Percentiles rank a stretch among this genome's conserved stretches.
These are phyloP conservation scores for Rehmannia glutinosa DNA, from an alignment of 257 asterid species.

Conservation along the genomic window DNA sequence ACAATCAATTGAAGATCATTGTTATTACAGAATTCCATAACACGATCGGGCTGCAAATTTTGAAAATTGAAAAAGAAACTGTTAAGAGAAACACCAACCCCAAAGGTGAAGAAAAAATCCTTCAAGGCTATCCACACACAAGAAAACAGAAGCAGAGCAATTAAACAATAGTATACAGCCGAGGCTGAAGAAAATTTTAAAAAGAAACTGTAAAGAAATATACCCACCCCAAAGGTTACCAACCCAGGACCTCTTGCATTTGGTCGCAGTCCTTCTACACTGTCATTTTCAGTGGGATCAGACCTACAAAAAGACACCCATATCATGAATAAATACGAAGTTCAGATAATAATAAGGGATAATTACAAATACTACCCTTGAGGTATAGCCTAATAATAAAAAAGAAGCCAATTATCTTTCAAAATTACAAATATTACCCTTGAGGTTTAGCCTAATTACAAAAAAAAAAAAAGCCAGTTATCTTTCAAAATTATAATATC, in stretches of 20 bases:
- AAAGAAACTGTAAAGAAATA: slow-evolving; percentile 5
- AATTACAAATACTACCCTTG: too few species aligned
- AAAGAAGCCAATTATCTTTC: too few species aligned
- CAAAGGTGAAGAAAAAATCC: too few species aligned
- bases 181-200: background rate
- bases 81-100: too few species aligned
- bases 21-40: slow-evolving; percentile 95
- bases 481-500: too few species aligned
- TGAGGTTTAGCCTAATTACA: too few species aligned
- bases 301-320: slow-evolving; percentile 60
- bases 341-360: slow-evolving; percentile 2
- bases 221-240: slow-evolving; percentile 97
- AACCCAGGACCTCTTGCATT: slow-evolving; percentile 99
- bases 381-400: too few species aligned
- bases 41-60: slow-evolving; percentile 97
- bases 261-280: slow-evolving; percentile 97
- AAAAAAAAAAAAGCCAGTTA: too few species aligned
- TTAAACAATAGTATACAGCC: background rate
- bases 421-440: too few species aligned
- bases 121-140: too few species aligned
- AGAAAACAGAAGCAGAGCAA: too few species aligned
- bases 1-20: slow-evolving; percentile 96
- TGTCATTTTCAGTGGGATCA: slow-evolving; percentile 98
- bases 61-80: slow-evolving; percentile 9
- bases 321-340: slow-evolving; percentile 7